A percentile compares a stretch with the other conserved stretches of the same genome.
These are phyloP conservation scores for Suillus subluteus DNA, from an alignment of 768 basidiomycete species.

Conservation along the genomic window DNA sequence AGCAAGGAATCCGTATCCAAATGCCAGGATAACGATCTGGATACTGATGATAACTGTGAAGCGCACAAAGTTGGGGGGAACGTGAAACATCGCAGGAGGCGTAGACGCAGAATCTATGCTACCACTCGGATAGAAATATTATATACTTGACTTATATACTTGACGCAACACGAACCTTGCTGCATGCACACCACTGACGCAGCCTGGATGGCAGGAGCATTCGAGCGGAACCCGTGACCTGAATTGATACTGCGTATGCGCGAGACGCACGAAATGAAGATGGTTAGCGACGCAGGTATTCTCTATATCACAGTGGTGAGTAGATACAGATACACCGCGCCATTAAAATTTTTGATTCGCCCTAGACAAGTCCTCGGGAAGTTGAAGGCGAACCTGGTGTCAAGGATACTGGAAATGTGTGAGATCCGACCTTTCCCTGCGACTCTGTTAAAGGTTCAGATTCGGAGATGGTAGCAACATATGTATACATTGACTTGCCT, in stretches of 20 bases:
- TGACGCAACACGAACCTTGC: neutral
- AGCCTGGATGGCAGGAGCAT: neutral
- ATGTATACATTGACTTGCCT: neutral
- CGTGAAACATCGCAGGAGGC: neutral
- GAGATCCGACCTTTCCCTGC: neutral
- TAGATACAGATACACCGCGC: neutral
- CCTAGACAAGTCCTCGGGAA: neutral
- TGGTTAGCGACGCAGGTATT: neutral
- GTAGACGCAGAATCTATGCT: neutral
- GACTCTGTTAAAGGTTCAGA: neutral
- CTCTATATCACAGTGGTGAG: neutral
- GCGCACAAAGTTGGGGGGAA: neutral
- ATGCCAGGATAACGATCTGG: slow-evolving; percentile 6
- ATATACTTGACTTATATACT: neutral
- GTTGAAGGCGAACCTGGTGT: neutral
- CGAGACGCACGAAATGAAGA: neutral
- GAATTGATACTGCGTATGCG: neutral
- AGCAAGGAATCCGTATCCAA: slow-evolving; percentile 13
- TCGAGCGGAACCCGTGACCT: neutral
- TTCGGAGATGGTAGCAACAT: neutral
- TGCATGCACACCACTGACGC: neutral
- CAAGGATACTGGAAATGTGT: neutral
- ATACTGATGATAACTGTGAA: neutral
- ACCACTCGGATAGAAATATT: neutral
- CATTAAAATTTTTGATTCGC: neutral